Conservation (phyloP, 768 basidiomycete genomes). For the Boletus tomentosulus region DNA sequence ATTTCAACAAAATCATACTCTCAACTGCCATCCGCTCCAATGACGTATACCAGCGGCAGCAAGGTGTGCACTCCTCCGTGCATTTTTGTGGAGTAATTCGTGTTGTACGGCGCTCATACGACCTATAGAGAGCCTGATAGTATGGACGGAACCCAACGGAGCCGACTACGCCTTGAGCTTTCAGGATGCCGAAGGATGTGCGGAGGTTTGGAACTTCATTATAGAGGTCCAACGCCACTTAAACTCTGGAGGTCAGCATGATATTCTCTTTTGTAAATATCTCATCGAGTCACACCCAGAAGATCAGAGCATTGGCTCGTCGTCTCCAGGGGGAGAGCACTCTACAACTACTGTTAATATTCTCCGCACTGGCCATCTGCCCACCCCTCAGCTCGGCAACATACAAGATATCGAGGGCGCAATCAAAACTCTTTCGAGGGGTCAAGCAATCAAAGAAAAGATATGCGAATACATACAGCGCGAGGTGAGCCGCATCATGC, state of each 20-base stretch:
- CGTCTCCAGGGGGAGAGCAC: slow-evolving; percentile 63
- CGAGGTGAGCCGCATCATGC: slow-evolving; percentile 51
- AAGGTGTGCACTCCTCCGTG: slow-evolving; percentile 50
- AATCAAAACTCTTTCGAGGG: slow-evolving; percentile 71
- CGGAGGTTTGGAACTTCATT: slow-evolving; percentile 98
- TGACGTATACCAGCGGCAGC: slow-evolving; percentile 84
- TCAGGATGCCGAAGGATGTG: slow-evolving; percentile 92
- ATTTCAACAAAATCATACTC: slow-evolving; percentile 68
- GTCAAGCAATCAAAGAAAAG: slow-evolving; percentile 71
- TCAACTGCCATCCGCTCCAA: slow-evolving; percentile 76
- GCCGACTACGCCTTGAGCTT: slow-evolving; percentile 96
- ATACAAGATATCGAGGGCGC: slow-evolving; percentile 76
- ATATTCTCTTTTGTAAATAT: slow-evolving; percentile 9
- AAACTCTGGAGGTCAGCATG: slow-evolving; percentile 53
- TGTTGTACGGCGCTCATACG: slow-evolving; percentile 10
- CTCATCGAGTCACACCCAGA: slow-evolving; percentile 28
- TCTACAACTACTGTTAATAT: slow-evolving; percentile 59
- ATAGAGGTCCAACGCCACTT: slow-evolving; percentile 85
- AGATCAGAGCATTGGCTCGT: slow-evolving; percentile 47
- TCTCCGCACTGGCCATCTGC: slow-evolving; percentile 69
- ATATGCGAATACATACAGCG: slow-evolving; percentile 86
- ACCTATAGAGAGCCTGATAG: slow-evolving; percentile 85
- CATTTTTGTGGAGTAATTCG: slow-evolving; percentile 2
- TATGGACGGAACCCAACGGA: slow-evolving; percentile 96
- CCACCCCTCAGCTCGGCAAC: slow-evolving; percentile 70